Base-by-base conservation (phyloP, 2,329 filamentous ascomycete species). In the Hymenoscyphus fraxineus region DNA sequence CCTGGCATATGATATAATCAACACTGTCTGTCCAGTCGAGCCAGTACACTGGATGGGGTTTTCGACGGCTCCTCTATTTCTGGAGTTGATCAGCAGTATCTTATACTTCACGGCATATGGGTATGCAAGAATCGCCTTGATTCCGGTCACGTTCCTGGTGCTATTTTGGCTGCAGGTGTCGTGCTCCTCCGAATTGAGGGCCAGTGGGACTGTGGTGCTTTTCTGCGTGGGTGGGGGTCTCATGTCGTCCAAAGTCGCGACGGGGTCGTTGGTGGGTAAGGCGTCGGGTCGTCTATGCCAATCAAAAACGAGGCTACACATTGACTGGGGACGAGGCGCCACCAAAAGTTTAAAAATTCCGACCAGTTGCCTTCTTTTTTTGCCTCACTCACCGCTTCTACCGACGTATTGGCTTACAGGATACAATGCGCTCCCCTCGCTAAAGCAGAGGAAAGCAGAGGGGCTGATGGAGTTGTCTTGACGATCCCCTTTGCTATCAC, bases 311-410 rank as follows among this genome's bases (percentile, higher is more conserved):
- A 59, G 57, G 57, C 57, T 32, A 59, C 12, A 15, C 15, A 15
- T 35, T 22, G 31, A 59, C 22, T 44, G 44, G 44, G 44, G 44
- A 51, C 59, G 59, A 60, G 27, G 38, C 40, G 19, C 47, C 44
- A 61, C 59, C 27, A 40, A 39, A 55, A 16, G 22, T 31, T 51
- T 38, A 19, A 32, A n/a, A 27, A 19, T 35, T 22, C 10, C 13
- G 19, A 35, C 38, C 44, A 44, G 55, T 55, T 54, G 44, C 44
- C 59, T 61, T 44, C 59, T 61, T 60, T 61, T 35, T 60, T 61
- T 59, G 59, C 59, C 59, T 61, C 47, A 60, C 58, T 38, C 27
- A 54, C 59, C 47, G 59, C 59, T 60, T 35, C 59, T 41, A 40
- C n/a, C n/a, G 31, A 31, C 56, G 35, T 19, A 51, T 47, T 9